A percentile compares a stretch with the other conserved stretches of the same genome.
Evolutionary conservation across 225 moss, liverwort and hornwort species (phyloP).

Genomic region (Pseudisothecium myosuroides): DNA sequence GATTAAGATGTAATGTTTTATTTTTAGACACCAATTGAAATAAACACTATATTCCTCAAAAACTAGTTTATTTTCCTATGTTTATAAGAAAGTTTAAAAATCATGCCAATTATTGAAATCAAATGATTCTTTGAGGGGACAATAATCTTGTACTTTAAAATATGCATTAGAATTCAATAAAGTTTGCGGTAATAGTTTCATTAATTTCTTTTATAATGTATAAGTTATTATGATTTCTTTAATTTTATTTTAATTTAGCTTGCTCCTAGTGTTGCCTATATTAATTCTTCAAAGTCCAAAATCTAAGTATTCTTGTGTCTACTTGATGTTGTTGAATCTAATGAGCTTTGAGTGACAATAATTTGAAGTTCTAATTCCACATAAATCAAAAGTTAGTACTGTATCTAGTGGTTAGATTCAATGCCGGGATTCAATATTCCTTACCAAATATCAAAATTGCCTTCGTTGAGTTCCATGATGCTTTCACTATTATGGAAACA

Average conservation of each 20-base stretch:
- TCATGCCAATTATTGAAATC: background rate
- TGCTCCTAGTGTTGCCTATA: background rate
- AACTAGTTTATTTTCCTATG: background rate
- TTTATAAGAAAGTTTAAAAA: background rate
- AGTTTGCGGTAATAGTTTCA: background rate
- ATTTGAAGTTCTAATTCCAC: background rate
- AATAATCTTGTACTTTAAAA: background rate
- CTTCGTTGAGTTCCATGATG: background rate
- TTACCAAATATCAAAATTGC: accelerated
- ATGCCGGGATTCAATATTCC: background rate
- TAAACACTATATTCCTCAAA: background rate
- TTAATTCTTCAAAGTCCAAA: background rate
- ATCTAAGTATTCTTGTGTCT: background rate
- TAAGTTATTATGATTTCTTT: background rate
- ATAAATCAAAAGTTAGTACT: background rate
- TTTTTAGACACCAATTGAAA: background rate
- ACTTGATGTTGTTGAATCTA: background rate
- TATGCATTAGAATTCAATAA: too few species aligned
- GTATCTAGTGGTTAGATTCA: accelerated
- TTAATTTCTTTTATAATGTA: background rate
- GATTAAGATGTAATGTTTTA: background rate
- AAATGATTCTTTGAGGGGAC: background rate
- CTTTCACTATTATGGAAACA: background rate
- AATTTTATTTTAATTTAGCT: background rate
- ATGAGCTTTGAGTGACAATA: accelerated